phyloP scores from a whole-genome alignment of 768 basidiomycete species.

The Sarcodon aspratus region DNA sequence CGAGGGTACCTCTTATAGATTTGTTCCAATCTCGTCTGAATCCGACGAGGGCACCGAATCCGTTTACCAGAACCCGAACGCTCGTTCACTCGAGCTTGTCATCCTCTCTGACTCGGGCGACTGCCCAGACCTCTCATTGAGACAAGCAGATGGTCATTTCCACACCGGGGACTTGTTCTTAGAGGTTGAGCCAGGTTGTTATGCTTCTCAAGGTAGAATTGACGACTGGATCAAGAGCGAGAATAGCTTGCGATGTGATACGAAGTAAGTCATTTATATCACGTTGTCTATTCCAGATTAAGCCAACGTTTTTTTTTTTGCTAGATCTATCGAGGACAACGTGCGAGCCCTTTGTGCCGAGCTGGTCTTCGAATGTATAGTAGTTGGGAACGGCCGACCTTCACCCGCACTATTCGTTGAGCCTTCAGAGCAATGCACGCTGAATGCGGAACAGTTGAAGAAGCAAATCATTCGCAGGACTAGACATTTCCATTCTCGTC shows the following conservation, averaged over 20 bases:
- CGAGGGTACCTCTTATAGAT: slow-evolving; percentile 57
- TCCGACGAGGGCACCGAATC: slow-evolving; percentile 15
- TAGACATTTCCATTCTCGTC: slow-evolving; percentile 58
- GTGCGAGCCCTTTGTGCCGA: slow-evolving; percentile 51
- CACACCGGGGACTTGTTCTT: slow-evolving; percentile 79
- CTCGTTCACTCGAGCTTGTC: slow-evolving; percentile 53
- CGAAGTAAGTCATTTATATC: slow-evolving; percentile 30
- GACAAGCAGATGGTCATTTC: slow-evolving; percentile 56
- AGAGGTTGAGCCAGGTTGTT: slow-evolving; percentile 44
- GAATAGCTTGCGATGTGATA: slow-evolving; percentile 69
- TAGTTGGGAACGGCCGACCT: slow-evolving; percentile 67
- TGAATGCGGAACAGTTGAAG: slow-evolving; percentile 48
- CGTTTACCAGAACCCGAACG: slow-evolving; percentile 39
- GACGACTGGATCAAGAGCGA: slow-evolving; percentile 85
- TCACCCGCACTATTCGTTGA: slow-evolving; percentile 72
- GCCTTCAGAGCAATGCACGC: slow-evolving; percentile 29
- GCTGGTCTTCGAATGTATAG: slow-evolving; percentile 63
- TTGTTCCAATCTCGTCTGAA: slow-evolving; percentile 42
- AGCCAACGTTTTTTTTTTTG: no score
- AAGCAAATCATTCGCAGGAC: slow-evolving; percentile 65
- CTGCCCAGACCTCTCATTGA: slow-evolving; percentile 50
- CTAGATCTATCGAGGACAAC: slow-evolving; percentile 68
- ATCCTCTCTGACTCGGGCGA: slow-evolving; percentile 57
- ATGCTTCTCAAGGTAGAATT: slow-evolving; percentile 58
- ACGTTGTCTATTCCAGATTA: no score